Evolutionary conservation across 306 rosid species (phyloP).

Genomic region (Fragaria vesca): DNA sequence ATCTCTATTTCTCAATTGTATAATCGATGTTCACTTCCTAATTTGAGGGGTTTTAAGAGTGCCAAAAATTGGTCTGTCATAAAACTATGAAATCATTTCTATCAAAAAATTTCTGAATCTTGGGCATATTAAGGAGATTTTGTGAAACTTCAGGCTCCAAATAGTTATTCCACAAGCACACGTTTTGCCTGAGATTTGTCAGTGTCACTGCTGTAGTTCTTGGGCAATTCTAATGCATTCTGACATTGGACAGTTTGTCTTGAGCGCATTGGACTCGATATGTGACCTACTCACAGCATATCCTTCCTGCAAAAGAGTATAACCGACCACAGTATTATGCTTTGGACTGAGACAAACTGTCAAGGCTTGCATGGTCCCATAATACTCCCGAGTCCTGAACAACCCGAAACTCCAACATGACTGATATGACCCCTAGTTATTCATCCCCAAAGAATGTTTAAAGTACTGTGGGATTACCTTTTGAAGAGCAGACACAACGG

Average conservation of each 20-base stretch:
- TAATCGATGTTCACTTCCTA: not conserved
- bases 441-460: not conserved
- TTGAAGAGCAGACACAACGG: conserved; percentile 59
- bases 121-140: not conserved
- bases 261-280: conserved; percentile 69
- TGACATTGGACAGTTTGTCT: conserved; percentile 90
- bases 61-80: not conserved
- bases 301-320: conserved; percentile 60
- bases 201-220: conserved; percentile 39
- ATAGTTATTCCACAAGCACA: not conserved
- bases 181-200: not conserved
- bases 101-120: not conserved
- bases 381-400: not conserved
- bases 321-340: not conserved
- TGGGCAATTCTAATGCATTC: conserved; percentile 73
- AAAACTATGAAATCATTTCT: not conserved
- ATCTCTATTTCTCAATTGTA: not conserved
- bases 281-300: conserved; percentile 89
- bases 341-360: not conserved
- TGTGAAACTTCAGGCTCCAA: no score
- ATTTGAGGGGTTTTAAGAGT: not conserved
- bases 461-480: conserved; percentile 41
- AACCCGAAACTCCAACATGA: not conserved
- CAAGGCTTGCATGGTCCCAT: not conserved
- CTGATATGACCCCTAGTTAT: not conserved